Base-by-base conservation (phyloP, 441 rosid genomes). In the Arabidopsis lyrata region DNA sequence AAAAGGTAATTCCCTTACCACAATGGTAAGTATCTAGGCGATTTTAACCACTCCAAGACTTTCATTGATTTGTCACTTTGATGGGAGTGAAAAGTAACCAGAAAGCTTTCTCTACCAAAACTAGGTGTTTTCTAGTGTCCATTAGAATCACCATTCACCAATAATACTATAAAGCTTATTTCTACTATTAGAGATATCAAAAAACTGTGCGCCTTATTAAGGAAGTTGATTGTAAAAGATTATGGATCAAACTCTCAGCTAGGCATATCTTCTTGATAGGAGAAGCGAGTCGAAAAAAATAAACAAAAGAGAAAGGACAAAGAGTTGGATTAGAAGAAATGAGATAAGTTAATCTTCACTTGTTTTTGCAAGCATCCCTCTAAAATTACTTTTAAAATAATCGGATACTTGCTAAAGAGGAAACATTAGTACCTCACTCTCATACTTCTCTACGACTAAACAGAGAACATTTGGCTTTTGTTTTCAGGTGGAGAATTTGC, bases 401-500 rank as follows among this genome's bases (percentile, higher is more conserved):
- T 70, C 8, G 2, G 54, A 31, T 65, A 65, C 63, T 71, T 65
- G 57, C 44, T 65, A 58, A 35, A 32, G 72, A 70, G 16, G 62
- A 32, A 49, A 70, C 80, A 63, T 49, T 70, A 22, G 55, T 49
- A n/a, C 31, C 34, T n/a, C 61, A 13, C 60, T 59, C 79, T 27
- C 64, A 44, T 54, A 15, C 35, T 36, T 36, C 52, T 38, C 54
- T 36, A 76, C 10, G 22, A 42, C 68, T 61, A 47, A 69, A 55
- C 54, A 69, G 70, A 70, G 55, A 69, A 54, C 27, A 42, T 41
- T 48, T 42, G 35, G 35, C 20, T 76, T 45, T 54, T 47, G 10
- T 48, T 62, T 63, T 44, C 53, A 66, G 34, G 39, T 39, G 32
- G 36, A 14, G n/a, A 7, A 0, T 41, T 31, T 22, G 32, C 58